Evolutionary conservation across 208 protist genomes (phyloP), one percentile per base, ranked within the genome.

Genomic region (Trypanosoma congolense): DNA sequence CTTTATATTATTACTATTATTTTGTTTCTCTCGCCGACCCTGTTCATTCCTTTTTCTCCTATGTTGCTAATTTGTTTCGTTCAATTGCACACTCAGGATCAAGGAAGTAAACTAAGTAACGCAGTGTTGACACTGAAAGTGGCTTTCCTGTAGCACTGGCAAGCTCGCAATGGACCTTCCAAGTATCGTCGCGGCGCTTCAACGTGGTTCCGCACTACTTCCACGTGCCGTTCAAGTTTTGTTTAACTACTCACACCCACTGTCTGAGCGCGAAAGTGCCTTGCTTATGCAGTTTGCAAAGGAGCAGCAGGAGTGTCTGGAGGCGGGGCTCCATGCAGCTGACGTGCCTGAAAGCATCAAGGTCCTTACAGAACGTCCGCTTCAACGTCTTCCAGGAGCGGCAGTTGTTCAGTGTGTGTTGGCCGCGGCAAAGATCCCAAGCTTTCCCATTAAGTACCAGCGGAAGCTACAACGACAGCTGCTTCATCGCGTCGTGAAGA

Each of bases 351-450:
- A 75, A 22, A 73, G 86, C 46, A 74, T 89, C 3, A 31, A 58
- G 14, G 45, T n/a, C 8, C 56, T 89, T 6, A 46, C 72, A 16
- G 65, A 65, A 41, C 75, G 76, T 22, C 84, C 88, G 18, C 43
- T 66, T 30, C 70, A 72, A 5, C 65, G 56, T n/a, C 36, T 92
- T 22, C 75, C 85, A 45, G 77, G 80, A 2, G 65, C 90, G 12
- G 52, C 83, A 14, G 73, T 88, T n/a, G 40, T 82, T 26, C 79
- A 88, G 68, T 89, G 80, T 53, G 73, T 91, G 36, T 31, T 87
- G 38, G 60, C 59, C 31, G 83, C 73, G 18, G 70, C 82, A 8
- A 74, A 70, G 47, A 61, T 83, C 16, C 78, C 82, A 18, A 61
- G 49, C 40, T 68, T 95, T 26, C 64, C 70, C 18, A 33, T 48